phyloP scores from a whole-genome alignment of 2,329 filamentous ascomycete species.

The Penicillium sumatraense region DNA sequence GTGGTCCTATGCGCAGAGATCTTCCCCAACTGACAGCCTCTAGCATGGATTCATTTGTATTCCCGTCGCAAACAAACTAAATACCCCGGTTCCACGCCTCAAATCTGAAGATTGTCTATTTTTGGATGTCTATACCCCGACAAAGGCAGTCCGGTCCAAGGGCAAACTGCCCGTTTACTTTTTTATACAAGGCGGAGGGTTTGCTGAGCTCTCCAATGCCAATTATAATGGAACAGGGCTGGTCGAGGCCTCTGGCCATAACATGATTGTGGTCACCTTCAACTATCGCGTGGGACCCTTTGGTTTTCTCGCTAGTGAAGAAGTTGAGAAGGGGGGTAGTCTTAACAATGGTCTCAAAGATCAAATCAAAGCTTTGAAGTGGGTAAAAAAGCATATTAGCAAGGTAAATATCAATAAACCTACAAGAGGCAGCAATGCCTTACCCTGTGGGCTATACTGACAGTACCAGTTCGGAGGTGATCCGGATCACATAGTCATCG shows the following conservation, averaged over 20 bases:
- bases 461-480: slow-evolving; percentile 67
- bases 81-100: slow-evolving; percentile 55
- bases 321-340: slow-evolving; percentile 55
- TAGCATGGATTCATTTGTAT: slow-evolving; percentile 62
- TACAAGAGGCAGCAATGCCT: not conserved
- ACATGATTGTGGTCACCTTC: slow-evolving; percentile 71
- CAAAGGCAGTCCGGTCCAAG: slow-evolving; percentile 37
- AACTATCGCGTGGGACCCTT: slow-evolving; percentile 78
- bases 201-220: slow-evolving; percentile 62
- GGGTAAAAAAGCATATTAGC: slow-evolving; percentile 69
- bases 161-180: slow-evolving; percentile 66
- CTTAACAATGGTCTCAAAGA: slow-evolving; percentile 73
- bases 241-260: slow-evolving; percentile 60
- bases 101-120: slow-evolving; percentile 51
- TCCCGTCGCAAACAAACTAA: slow-evolving; percentile 65
- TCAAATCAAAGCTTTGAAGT: slow-evolving; percentile 70
- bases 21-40: not conserved
- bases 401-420: slow-evolving; percentile 35
- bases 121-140: slow-evolving; percentile 47
- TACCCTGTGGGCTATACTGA: not conserved
- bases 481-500: slow-evolving; percentile 68
- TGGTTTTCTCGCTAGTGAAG: slow-evolving; percentile 69
- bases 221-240: slow-evolving; percentile 67
- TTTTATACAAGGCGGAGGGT: slow-evolving; percentile 66
- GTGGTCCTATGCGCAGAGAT: too few relatives aligned